A percentile compares a stretch with the other conserved stretches of the same genome.
Conservation (phyloP, 2,329 filamentous ascomycete genomes). For the Arthrobotrys musiformis region DNA sequence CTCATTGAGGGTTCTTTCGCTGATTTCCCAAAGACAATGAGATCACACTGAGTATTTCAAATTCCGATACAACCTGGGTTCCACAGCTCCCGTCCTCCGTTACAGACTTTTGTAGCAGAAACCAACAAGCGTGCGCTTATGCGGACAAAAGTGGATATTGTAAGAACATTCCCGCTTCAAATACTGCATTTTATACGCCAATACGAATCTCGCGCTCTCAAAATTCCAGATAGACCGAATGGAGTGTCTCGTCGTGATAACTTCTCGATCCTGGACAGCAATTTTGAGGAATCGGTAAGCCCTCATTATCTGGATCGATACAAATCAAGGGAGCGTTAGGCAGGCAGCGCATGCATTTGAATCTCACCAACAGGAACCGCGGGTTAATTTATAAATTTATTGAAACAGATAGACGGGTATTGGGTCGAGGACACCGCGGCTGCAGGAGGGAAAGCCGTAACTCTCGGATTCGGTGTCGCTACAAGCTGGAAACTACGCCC, state of each 20-base stretch:
- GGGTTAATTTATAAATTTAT: not conserved
- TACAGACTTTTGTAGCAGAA: not conserved
- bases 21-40: not conserved
- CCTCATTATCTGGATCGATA: no score
- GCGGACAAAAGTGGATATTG: slow-evolving; percentile 18
- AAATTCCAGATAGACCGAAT: no score
- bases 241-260: no score
- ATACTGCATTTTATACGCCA: no score
- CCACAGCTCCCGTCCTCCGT: not conserved
- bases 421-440: slow-evolving; percentile 11
- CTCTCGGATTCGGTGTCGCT: slow-evolving; percentile 18
- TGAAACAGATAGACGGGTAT: not conserved
- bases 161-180: not conserved
- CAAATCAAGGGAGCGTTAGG: no score
- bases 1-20: not conserved
- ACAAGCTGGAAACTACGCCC: slow-evolving; percentile 1
- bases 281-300: no score
- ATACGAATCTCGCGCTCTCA: no score
- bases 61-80: not conserved
- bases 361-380: not conserved
- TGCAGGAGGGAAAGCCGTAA: not conserved
- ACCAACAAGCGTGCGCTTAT: not conserved
- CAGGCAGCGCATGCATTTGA: no score
- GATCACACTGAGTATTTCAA: not conserved
- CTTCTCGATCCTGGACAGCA: no score